These are phyloP conservation scores for Leccinellum luteum DNA, from an alignment of 768 basidiomycete species.

Conservation along the genomic window DNA sequence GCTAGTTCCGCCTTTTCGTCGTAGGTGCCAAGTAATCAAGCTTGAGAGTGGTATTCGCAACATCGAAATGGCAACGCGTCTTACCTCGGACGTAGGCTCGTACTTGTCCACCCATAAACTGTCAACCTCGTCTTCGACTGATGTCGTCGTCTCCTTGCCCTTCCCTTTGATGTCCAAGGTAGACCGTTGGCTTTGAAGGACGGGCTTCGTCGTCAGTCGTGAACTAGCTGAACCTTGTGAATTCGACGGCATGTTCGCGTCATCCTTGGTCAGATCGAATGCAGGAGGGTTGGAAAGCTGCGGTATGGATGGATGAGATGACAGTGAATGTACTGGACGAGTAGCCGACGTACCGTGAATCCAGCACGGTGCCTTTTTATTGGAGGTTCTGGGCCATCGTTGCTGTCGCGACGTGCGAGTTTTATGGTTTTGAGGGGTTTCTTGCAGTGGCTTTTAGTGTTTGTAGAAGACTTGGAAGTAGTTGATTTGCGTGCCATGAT, in stretches of 20 bases:
- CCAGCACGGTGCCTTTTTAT: constrained; percentile 18
- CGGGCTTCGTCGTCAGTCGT: neutral
- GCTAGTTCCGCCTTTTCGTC: constrained; percentile 63
- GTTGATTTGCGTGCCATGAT: constrained; percentile 25
- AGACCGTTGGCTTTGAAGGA: neutral
- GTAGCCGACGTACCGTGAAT: constrained; percentile 6
- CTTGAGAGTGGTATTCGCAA: neutral
- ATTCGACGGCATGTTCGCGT: neutral
- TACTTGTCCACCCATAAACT: constrained; percentile 63
- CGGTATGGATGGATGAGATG: neutral
- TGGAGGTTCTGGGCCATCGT: constrained; percentile 18
- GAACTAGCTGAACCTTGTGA: constrained; percentile 3
- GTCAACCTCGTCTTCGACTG: constrained; percentile 30
- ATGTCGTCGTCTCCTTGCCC: constrained; percentile 7
- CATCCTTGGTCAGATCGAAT: constrained; percentile 22
- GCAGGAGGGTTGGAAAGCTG: constrained; percentile 24
- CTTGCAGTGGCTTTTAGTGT: constrained; percentile 15
- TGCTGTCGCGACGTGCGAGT: constrained; percentile 9
- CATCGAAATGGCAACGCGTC: constrained; percentile 8
- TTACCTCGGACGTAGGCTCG: constrained; percentile 57
- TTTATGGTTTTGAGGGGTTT: constrained; percentile 25
- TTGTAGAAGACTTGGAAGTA: constrained; percentile 2
- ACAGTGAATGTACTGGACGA: too few relatives aligned
- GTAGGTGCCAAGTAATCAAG: neutral
- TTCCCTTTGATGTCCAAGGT: constrained; percentile 25